Evolutionary conservation across 495 filamentous ascomycete genomes (phyloP).

Genomic region (Friedmanniomyces endolithicus): DNA sequence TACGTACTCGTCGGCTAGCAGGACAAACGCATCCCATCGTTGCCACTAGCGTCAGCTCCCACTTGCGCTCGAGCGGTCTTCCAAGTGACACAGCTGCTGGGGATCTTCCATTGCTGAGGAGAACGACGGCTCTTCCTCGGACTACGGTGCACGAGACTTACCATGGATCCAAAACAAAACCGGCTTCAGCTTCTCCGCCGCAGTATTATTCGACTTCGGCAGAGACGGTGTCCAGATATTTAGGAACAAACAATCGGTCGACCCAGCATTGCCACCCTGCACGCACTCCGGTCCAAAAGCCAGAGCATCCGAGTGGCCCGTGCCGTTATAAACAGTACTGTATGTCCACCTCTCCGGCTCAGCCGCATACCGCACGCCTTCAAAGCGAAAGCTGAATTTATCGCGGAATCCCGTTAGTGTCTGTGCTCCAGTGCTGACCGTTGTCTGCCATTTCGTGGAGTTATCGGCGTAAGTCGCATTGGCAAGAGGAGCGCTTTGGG

Average conservation of each 20-base stretch:
- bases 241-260: constrained; percentile 42
- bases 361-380: constrained; percentile 23
- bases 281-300: constrained; percentile 33
- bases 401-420: constrained; percentile 30
- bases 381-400: constrained; percentile 38
- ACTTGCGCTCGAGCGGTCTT: no score
- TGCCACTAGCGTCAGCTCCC: no score
- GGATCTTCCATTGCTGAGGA: no score
- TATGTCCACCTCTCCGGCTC: constrained; percentile 21
- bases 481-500: constrained; percentile 19
- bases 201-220: constrained; percentile 25
- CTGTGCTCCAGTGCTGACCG: not conserved
- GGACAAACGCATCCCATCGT: not conserved
- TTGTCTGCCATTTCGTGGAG: constrained; percentile 13
- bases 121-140: no score
- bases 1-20: not conserved
- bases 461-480: constrained; percentile 16
- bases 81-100: no score
- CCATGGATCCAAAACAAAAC: constrained; percentile 36
- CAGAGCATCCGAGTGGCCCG: constrained; percentile 25
- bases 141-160: not conserved
- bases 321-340: constrained; percentile 14
- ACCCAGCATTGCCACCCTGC: constrained; percentile 29
- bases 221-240: constrained; percentile 44
- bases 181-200: constrained; percentile 29